These are phyloP conservation scores for Beauveria medogensis DNA, from an alignment of 2,329 filamentous ascomycete genomes.

Conservation along the genomic window DNA sequence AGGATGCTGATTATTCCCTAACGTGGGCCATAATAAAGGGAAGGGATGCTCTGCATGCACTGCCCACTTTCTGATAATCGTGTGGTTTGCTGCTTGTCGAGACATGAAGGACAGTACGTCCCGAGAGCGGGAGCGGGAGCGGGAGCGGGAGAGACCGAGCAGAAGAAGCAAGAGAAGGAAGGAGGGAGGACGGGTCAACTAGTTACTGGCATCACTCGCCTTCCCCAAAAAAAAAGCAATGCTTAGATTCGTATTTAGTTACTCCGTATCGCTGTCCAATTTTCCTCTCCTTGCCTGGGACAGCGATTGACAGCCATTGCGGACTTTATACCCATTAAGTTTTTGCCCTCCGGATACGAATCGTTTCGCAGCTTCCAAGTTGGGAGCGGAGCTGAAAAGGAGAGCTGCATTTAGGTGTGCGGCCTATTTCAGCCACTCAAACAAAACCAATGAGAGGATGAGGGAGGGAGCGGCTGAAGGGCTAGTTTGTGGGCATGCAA, in stretches of 20 bases:
- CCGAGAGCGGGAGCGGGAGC: background rate
- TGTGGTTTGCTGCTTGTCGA: background rate
- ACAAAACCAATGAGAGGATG: background rate
- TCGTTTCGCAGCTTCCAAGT: background rate
- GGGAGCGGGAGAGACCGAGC: background rate
- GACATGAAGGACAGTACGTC: background rate
- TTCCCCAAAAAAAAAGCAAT: background rate
- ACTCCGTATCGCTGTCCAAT: background rate
- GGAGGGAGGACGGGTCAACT: background rate
- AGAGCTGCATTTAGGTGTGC: slow-evolving; percentile 2
- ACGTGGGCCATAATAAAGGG: background rate
- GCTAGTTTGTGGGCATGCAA: background rate
- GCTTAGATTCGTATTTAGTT: background rate
- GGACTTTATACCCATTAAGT: background rate
- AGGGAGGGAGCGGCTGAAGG: background rate
- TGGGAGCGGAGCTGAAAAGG: slow-evolving; percentile 2
- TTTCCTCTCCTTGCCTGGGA: background rate
- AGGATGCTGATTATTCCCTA: slow-evolving; percentile 5
- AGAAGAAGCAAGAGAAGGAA: background rate
- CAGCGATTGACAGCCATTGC: background rate
- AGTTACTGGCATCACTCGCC: background rate
- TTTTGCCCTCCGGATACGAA: no score
- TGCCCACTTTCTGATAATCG: background rate
- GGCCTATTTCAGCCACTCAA: background rate
- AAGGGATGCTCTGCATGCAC: background rate